A percentile compares a stretch with the other conserved stretches of the same genome.
Evolutionary conservation across 2,329 filamentous ascomycete species (phyloP).

Genomic region (Laburnicola sp.): DNA sequence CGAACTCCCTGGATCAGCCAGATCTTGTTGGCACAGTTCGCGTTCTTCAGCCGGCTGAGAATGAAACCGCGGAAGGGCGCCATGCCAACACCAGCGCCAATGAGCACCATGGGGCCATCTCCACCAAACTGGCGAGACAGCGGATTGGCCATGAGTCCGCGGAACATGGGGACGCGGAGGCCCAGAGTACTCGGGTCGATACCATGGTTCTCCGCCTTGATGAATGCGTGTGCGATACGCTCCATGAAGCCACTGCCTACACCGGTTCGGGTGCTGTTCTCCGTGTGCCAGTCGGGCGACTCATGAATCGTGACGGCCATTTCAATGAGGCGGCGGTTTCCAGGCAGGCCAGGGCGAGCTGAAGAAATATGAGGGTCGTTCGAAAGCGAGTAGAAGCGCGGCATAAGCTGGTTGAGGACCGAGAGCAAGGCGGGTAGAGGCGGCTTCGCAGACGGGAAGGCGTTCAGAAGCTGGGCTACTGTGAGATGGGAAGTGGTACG

Average conservation of each 20-base stretch:
- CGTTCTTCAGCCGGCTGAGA: slow-evolving; percentile 87
- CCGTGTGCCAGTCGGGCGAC: slow-evolving; percentile 73
- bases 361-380: slow-evolving; percentile 88
- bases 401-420: slow-evolving; percentile 86
- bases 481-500: slow-evolving; percentile 85
- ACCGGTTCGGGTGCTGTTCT: slow-evolving; percentile 67
- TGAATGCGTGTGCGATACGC: slow-evolving; percentile 73
- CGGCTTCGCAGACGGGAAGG: slow-evolving; percentile 89
- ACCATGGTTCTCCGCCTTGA: slow-evolving; percentile 65
- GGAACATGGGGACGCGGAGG: slow-evolving; percentile 92
- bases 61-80: slow-evolving; percentile 98
- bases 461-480: slow-evolving; percentile 80
- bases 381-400: slow-evolving; percentile 95
- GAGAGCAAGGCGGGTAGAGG: slow-evolving; percentile 81
- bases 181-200: slow-evolving; percentile 56
- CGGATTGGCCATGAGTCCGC: slow-evolving; percentile 95
- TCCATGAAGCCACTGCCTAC: slow-evolving; percentile 94
- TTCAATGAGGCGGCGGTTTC: slow-evolving; percentile 77
- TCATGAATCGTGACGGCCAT: slow-evolving; percentile 97
- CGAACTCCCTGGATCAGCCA: slow-evolving; percentile 94
- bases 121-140: slow-evolving; percentile 87
- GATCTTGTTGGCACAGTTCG: slow-evolving; percentile 96
- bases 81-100: slow-evolving; percentile 94
- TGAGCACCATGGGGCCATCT: slow-evolving; percentile 96
- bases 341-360: slow-evolving; percentile 67